These are phyloP conservation scores for Anastatica hierochuntica DNA, from an alignment of 345 rosid genomes.

Conservation along the genomic window DNA sequence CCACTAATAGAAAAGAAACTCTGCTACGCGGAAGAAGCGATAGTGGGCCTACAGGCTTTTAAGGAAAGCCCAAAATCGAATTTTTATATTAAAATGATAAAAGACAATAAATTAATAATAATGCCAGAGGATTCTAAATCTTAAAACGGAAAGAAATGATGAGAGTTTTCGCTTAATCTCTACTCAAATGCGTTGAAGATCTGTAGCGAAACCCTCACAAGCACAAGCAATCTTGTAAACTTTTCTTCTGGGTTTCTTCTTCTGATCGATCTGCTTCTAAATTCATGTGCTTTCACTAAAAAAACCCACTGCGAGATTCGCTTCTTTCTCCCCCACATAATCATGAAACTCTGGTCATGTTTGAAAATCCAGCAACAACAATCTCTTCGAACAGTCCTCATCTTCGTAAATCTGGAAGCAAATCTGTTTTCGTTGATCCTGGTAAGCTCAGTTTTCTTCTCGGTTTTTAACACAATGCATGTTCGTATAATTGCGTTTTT, in stretches of 20 bases:
- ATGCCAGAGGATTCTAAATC: slow-evolving; percentile 12
- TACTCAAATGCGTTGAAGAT: slow-evolving; percentile 23
- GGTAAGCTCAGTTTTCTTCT: slow-evolving; percentile 28
- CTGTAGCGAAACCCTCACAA: slow-evolving; percentile 8
- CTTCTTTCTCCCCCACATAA: neutral
- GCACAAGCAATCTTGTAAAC: neutral
- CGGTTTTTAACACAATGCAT: slow-evolving; percentile 4
- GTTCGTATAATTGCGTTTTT: neutral
- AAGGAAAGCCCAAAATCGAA: slow-evolving; percentile 14
- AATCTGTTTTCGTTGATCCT: slow-evolving; percentile 48
- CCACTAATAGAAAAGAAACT: too few species aligned
- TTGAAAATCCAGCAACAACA: slow-evolving; percentile 47
- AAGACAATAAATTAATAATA: neutral
- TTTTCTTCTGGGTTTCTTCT: neutral
- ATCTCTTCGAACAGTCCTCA: slow-evolving; percentile 55
- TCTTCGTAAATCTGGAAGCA: slow-evolving; percentile 71
- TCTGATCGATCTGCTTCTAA: slow-evolving; percentile 5
- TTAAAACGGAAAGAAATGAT: slow-evolving; percentile 10
- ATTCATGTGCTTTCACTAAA: neutral
- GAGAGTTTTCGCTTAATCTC: slow-evolving; percentile 18
- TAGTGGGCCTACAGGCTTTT: slow-evolving; percentile 16
- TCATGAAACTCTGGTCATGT: slow-evolving; percentile 35
- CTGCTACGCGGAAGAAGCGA: too few species aligned
- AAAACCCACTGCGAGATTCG: neutral
- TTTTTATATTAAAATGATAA: neutral